Evolutionary conservation across 2,329 filamentous ascomycete genomes (phyloP).

Genomic region (Exophiala mesophila): DNA sequence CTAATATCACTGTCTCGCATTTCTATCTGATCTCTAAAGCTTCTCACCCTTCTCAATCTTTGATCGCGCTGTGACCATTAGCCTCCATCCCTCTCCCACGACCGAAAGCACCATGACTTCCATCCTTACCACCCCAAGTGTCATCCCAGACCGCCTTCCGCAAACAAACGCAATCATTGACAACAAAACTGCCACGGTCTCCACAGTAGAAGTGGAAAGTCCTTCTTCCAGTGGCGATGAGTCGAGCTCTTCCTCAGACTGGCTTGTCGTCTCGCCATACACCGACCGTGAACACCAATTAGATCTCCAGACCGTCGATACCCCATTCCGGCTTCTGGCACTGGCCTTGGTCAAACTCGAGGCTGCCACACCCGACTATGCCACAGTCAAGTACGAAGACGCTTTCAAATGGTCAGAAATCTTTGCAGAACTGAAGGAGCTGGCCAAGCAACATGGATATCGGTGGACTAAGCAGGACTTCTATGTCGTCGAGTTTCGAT

Average conservation of each 20-base stretch:
- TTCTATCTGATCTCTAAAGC: too few relatives aligned
- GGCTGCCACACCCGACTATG: slow-evolving; percentile 65
- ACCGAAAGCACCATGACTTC: too few relatives aligned
- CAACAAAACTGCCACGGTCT: slow-evolving; percentile 1
- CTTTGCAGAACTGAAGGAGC: slow-evolving; percentile 47
- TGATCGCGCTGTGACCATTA: too few relatives aligned
- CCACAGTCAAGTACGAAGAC: slow-evolving; percentile 65
- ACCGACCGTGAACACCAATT: slow-evolving; percentile 65
- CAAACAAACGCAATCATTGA: too few relatives aligned
- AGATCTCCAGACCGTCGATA: slow-evolving; percentile 62
- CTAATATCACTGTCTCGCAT: not conserved
- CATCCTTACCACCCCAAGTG: too few relatives aligned
- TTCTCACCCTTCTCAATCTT: too few relatives aligned
- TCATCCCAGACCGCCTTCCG: too few relatives aligned
- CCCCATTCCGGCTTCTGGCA: slow-evolving; percentile 64
- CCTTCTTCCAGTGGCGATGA: not conserved
- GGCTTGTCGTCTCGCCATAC: slow-evolving; percentile 70
- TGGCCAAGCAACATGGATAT: slow-evolving; percentile 46
- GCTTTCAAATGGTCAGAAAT: slow-evolving; percentile 78
- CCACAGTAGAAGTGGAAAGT: not conserved
- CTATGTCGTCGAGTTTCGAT: slow-evolving; percentile 82
- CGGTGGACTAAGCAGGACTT: slow-evolving; percentile 61
- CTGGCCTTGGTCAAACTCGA: slow-evolving; percentile 62
- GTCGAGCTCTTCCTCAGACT: slow-evolving; percentile 1
- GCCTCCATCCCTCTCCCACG: too few relatives aligned